Evolutionary conservation across 495 filamentous ascomycete genomes (phyloP), one percentile per base, ranked within the genome.

Genomic region (Penicillium tannophilum): DNA sequence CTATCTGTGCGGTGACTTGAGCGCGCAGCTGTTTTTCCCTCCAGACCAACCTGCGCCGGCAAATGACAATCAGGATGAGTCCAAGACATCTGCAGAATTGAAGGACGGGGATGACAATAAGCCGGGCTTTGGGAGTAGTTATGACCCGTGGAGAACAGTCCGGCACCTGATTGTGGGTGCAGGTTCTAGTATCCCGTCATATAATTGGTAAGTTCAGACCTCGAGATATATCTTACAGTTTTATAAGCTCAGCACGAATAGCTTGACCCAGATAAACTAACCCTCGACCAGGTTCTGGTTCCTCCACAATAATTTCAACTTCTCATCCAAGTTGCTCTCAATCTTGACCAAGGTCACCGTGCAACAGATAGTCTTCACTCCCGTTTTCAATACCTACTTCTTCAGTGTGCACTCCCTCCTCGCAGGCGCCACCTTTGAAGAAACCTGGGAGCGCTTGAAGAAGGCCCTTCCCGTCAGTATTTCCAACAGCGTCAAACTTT

Each of bases 351-450:
- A 96, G 69, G 89, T 97, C 47, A 65, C 82, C 41, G 82, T 97
- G 6, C 95, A 93, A 72, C 93, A 97, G 69, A 68, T 83, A 3
- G 76, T 83, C 67, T 97, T 96, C 74, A 90, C 93, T 10, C 91
- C 93, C 0, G 66, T 92, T 30, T 96, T 97, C 79, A 95, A 93
- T 69, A 86, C 80, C 26, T 96, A 94, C 72, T 97, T 97, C 79
- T 97, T 97, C 78, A 86, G 88, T 50, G 82, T 92, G 77, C 93
- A 97, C 68, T 88, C 68, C 62, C 84, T 75, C 65, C 84, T 75
- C 70, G 84, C 61, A 11, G 85, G 80, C 39, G 87, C 86, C 6
- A 77, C 78, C 3, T 60, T 85, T 0, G 70, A 75, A 28, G 86
- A 90, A 59, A 84, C 86, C 6, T 83, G 79, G 70, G 85, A 89